Evolutionary conservation across 2,329 filamentous ascomycete genomes (phyloP), one percentile per base, ranked within the genome.

Genomic region (Didymella keratinophila): DNA sequence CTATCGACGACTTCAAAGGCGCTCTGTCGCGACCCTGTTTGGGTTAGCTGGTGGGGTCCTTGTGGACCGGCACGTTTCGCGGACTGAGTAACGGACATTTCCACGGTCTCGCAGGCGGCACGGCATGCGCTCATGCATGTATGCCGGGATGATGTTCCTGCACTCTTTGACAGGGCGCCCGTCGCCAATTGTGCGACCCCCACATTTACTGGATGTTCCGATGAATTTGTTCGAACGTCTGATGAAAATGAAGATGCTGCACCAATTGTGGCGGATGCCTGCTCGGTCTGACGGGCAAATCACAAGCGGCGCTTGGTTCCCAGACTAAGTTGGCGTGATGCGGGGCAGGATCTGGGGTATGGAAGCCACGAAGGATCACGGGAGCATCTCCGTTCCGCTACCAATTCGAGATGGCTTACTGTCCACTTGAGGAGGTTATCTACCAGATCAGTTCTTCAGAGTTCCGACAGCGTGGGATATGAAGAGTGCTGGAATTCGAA

Each of bases 331-430:
- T 45, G 49, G 36, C 30, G 44, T 39, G 14, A 42, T 49, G 55
- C 49, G 49, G 55, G 55, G 55, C 21, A 52, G 30, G 20, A 20
- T 58, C 41, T 27, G 39, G 41, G 32, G 32, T 34, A 51, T n/a
- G 21, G 30, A 23, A 18, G 43, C 34, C 37, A 49, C 27, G 20
- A 28, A 7, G 18, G 49, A 52, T 44, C 34, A 30, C 23, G 28
- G 46, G 32, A 45, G 46, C 41, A 25, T 25, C 20, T 46, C 42
- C 41, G 47, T 34, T n/a, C 28, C 36, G 14, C 14, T 41, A 51
- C 41, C 47, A 41, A 1, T 51, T 39, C n/a, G 25, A 56, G 47
- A 41, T 39, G 25, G 8, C 32, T 41, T 32, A 51, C 30, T 51
- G 25, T 34, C 47, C 18, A 34, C 25, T 56, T 50, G 12, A 51